Evolutionary conservation across 306 rosid species (phyloP), one percentile per base, ranked within the genome.

Genomic region (Vicia faba): DNA sequence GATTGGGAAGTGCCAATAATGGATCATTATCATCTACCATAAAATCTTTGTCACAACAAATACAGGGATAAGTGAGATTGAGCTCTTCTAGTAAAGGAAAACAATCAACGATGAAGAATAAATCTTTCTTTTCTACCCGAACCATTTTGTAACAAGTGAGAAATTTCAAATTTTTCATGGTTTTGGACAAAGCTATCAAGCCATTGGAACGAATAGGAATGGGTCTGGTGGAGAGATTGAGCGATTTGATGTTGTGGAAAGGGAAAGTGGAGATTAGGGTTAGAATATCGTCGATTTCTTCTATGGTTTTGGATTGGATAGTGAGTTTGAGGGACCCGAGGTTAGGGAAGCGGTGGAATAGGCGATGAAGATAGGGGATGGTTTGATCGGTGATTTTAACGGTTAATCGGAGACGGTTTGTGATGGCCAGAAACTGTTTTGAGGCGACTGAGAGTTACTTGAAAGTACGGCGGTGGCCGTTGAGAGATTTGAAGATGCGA

Each of bases 111-210:
- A 36, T 36, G 41, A 36, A 36, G 41, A 36, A 36, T 36, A 36
- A 36, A 36, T 36, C 41, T 8, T 36, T 36, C 41, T 36, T 36
- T 1, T 10, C 10, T 9, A 36, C 10, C 16, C 15, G 60, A 0
- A 28, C 29, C 35, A 68, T 53, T 53, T 29, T 7, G 26, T 85
- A 81, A 38, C 87, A 84, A n/a, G n/a, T n/a, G n/a, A n/a, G n/a
- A n/a, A n/a, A 54, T 64, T 46, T 70, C 69, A 89, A 48, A 26
- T 70, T 60, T 66, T 2, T 48, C 60, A 67, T 41, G 69, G 57
- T 74, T 65, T 20, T 14, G 2, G 82, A 67, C 5, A 84, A 54
- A 2, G 2, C 12, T 29, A 66, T 68, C 26, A 84, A 43, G 29
- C 87, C 96, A 9, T 35, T 35, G 1, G 39, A 11, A 0, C 82